Evolutionary conservation across 1,139 yeast species (phyloP).

Genomic region (Eremothecium cymbalariae): DNA sequence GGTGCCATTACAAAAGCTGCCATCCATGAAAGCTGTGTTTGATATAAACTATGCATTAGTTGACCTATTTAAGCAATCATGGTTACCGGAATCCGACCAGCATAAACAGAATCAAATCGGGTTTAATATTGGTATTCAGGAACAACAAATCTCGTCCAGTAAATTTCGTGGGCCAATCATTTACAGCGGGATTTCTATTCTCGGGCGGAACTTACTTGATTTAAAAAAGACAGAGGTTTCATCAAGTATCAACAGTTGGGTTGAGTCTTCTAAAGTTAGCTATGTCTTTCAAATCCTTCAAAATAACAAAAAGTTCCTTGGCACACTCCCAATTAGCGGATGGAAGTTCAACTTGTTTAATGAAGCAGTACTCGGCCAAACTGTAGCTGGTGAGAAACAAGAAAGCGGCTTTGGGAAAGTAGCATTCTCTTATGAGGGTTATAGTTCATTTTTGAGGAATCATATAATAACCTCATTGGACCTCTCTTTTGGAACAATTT

Average conservation of each 20-base stretch:
- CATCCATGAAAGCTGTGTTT: conserved; percentile 26
- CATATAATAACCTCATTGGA: conserved; percentile 23
- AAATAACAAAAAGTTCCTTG: conserved; percentile 27
- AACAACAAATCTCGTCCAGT: conserved; percentile 15
- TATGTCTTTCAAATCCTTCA: conserved; percentile 21
- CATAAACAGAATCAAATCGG: conserved; percentile 12
- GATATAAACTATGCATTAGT: conserved; percentile 23
- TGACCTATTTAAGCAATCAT: conserved; percentile 16
- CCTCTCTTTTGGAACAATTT: conserved; percentile 27
- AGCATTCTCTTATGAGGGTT: conserved; percentile 19
- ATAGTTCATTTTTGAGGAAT: conserved; percentile 23
- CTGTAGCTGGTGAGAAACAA: conserved; percentile 13
- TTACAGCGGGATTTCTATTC: conserved; percentile 27
- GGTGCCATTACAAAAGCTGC: conserved; percentile 25
- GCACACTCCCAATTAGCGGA: conserved; percentile 27
- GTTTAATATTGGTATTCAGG: conserved; percentile 23
- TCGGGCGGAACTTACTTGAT: conserved; percentile 24
- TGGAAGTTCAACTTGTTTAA: conserved; percentile 18
- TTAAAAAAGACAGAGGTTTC: conserved; percentile 21
- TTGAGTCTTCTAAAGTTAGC: conserved; percentile 24
- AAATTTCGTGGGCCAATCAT: conserved; percentile 15
- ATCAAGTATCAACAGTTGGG: conserved; percentile 7
- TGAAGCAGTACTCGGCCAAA: conserved; percentile 24
- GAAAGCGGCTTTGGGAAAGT: conserved; percentile 25
- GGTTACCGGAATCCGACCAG: conserved; percentile 11